A percentile compares a stretch with the other conserved stretches of the same genome.
phyloP scores from a whole-genome alignment of 768 basidiomycete species.

The Kwoniella newhampshirensis region DNA sequence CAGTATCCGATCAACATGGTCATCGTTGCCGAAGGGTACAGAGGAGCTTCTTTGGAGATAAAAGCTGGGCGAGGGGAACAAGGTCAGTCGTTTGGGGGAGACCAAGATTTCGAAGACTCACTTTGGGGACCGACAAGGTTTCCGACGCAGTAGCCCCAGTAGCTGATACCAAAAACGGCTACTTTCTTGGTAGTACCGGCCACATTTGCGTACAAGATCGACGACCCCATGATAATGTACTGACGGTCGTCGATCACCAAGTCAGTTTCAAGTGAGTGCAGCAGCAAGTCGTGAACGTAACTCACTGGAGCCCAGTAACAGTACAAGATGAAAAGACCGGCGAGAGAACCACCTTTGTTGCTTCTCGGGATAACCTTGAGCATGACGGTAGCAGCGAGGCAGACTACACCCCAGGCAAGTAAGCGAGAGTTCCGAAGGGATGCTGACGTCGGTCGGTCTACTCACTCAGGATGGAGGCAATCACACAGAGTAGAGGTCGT shows the following conservation, averaged over 20 bases:
- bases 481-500: not conserved
- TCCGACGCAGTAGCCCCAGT: constrained; percentile 29
- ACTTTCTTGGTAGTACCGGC: constrained; percentile 34
- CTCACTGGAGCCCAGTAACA: constrained; percentile 27
- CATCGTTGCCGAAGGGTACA: constrained; percentile 24
- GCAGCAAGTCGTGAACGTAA: too few species aligned
- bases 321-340: constrained; percentile 31
- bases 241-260: not conserved
- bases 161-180: constrained; percentile 25
- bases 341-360: constrained; percentile 30
- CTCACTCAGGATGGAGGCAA: not conserved
- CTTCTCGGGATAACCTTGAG: constrained; percentile 23
- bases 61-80: constrained; percentile 18
- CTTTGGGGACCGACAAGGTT: constrained; percentile 7
- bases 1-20: constrained; percentile 33
- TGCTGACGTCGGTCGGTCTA: too few species aligned
- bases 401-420: constrained; percentile 17
- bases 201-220: constrained; percentile 24
- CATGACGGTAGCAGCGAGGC: constrained; percentile 28
- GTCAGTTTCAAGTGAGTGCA: too few species aligned
- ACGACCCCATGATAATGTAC: constrained; percentile 22
- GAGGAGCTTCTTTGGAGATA: constrained; percentile 28
- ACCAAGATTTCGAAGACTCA: not conserved
- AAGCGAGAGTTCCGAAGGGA: too few species aligned
- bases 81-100: not conserved